These are phyloP conservation scores for Scheffersomyces ergatensis DNA, from an alignment of 805 yeast species.

Conservation along the genomic window DNA sequence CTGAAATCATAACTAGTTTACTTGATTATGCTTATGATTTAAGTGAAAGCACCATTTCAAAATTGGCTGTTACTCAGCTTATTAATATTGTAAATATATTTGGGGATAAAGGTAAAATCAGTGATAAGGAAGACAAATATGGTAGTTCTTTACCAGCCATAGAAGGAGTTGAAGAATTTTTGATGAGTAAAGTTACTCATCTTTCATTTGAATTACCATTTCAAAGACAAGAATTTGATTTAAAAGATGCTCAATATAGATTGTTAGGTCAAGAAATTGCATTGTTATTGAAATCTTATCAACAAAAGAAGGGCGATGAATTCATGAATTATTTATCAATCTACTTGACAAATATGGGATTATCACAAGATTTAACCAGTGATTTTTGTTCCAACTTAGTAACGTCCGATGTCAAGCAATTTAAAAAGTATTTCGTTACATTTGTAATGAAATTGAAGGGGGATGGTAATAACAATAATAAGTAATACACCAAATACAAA, in stretches of 20 bases:
- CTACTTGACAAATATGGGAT: slow-evolving; percentile 54
- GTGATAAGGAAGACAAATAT: slow-evolving; percentile 59
- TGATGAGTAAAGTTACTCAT: slow-evolving; percentile 66
- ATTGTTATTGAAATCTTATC: slow-evolving; percentile 62
- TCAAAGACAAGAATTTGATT: slow-evolving; percentile 59
- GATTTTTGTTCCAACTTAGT: slow-evolving; percentile 64
- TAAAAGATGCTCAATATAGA: slow-evolving; percentile 78
- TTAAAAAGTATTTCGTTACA: slow-evolving; percentile 65
- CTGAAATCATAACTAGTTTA: slow-evolving; percentile 58
- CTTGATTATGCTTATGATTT: slow-evolving; percentile 63
- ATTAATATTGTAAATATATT: slow-evolving; percentile 60
- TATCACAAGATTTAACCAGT: slow-evolving; percentile 56
- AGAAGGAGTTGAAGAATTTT: slow-evolving; percentile 69
- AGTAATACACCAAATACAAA: too few species aligned
- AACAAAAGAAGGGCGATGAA: slow-evolving; percentile 36
- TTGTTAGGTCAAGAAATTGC: slow-evolving; percentile 74
- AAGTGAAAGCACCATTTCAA: slow-evolving; percentile 63
- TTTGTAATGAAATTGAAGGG: slow-evolving; percentile 36
- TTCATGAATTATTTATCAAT: slow-evolving; percentile 46
- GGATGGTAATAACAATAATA: too few species aligned
- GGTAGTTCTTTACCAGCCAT: slow-evolving; percentile 45
- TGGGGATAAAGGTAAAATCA: slow-evolving; percentile 64
- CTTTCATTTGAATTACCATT: slow-evolving; percentile 79
- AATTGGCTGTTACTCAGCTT: slow-evolving; percentile 66
- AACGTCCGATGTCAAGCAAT: slow-evolving; percentile 55